phyloP scores from a whole-genome alignment of 805 yeast species.

The Starmerella bombi region DNA sequence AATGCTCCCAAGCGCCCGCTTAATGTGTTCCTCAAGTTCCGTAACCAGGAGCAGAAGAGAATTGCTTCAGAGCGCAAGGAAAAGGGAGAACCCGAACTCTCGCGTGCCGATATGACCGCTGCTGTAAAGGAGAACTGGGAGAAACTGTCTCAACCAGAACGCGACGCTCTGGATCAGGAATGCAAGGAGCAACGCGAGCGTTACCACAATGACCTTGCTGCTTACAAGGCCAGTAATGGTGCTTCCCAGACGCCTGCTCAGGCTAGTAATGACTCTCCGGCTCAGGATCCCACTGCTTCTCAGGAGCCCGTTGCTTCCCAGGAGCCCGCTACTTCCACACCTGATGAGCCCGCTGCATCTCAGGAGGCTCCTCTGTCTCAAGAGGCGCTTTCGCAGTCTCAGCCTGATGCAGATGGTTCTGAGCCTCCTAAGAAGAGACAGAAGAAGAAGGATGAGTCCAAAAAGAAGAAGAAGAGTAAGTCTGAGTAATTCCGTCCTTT shows the following conservation, averaged over 20 bases:
- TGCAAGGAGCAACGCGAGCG: slow-evolving; percentile 34
- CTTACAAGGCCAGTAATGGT: slow-evolving; percentile 32
- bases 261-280: not conserved
- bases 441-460: slow-evolving; percentile 34
- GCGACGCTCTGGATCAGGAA: slow-evolving; percentile 52
- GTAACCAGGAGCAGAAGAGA: slow-evolving; percentile 57
- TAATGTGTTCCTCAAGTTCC: slow-evolving; percentile 71
- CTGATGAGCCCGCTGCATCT: not conserved
- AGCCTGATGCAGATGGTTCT: not conserved
- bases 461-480: slow-evolving; percentile 38
- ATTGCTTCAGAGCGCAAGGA: slow-evolving; percentile 55
- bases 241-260: not conserved
- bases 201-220: slow-evolving; percentile 36
- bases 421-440: slow-evolving; percentile 18
- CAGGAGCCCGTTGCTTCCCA: not conserved
- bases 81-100: slow-evolving; percentile 46
- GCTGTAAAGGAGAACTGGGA: slow-evolving; percentile 74
- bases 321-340: not conserved
- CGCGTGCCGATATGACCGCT: slow-evolving; percentile 66
- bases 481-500: not conserved
- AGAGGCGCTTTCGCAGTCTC: not conserved
- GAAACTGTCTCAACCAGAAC: slow-evolving; percentile 52
- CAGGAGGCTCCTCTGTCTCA: not conserved
- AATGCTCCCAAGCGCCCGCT: slow-evolving; percentile 92
- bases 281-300: not conserved